phyloP scores from a whole-genome alignment of 2,329 filamentous ascomycete species.

The Alternaria arbusti region DNA sequence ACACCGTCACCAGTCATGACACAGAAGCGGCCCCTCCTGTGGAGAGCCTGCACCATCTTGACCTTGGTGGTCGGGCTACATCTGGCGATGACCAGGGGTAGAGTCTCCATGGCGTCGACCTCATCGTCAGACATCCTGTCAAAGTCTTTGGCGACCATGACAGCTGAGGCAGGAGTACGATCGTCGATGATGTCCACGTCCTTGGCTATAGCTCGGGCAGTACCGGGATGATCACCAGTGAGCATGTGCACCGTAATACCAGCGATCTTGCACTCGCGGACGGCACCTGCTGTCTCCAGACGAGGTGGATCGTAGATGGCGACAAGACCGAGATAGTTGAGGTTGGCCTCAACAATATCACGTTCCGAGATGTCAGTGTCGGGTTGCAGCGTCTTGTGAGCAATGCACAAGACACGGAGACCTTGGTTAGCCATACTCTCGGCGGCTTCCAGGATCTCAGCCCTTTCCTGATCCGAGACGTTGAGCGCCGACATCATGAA shows the following conservation, averaged over 20 bases:
- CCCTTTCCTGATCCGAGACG: slow-evolving; percentile 38
- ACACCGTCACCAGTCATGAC: slow-evolving; percentile 54
- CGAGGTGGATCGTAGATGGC: slow-evolving; percentile 89
- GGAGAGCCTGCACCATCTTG: slow-evolving; percentile 54
- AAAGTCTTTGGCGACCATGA: slow-evolving; percentile 55
- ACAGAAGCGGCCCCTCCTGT: slow-evolving; percentile 47
- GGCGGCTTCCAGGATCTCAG: slow-evolving; percentile 9
- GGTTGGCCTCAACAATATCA: slow-evolving; percentile 67
- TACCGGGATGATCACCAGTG: slow-evolving; percentile 56
- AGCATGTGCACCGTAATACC: slow-evolving; percentile 59
- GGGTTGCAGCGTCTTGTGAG: slow-evolving; percentile 41
- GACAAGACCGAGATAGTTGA: slow-evolving; percentile 80
- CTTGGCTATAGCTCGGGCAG: slow-evolving; percentile 55
- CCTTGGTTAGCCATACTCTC: slow-evolving; percentile 49
- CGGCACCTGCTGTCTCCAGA: slow-evolving; percentile 71
- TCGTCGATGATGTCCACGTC: slow-evolving; percentile 53
- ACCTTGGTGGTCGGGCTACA: slow-evolving; percentile 57
- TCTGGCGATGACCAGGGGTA: slow-evolving; percentile 55
- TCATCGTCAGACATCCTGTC: slow-evolving; percentile 53
- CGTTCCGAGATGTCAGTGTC: slow-evolving; percentile 54
- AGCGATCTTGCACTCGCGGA: slow-evolving; percentile 53
- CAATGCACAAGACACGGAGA: slow-evolving; percentile 48
- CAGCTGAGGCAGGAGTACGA: slow-evolving; percentile 30
- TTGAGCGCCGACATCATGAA: slow-evolving; percentile 44
- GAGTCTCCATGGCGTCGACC: slow-evolving; percentile 49